Conservation (phyloP, 2,329 filamentous ascomycete genomes). For the Lachnellula suecica region DNA sequence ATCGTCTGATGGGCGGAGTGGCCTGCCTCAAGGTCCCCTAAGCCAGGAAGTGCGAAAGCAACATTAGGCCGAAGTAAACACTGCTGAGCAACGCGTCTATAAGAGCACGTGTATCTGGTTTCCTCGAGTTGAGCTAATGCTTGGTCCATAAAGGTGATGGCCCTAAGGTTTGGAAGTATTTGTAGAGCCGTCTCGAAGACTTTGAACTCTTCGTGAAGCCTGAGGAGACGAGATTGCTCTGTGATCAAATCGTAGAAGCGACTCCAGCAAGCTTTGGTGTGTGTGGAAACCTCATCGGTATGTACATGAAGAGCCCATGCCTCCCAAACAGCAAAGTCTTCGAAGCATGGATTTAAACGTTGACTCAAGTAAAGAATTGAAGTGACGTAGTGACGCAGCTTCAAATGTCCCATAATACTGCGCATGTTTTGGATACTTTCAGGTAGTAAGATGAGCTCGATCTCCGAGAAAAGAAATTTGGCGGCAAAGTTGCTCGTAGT, state of each 20-base stretch:
- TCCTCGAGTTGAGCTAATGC: neutral
- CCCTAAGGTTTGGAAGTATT: neutral
- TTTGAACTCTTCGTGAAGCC: neutral
- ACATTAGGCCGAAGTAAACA: neutral
- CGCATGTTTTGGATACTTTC: neutral
- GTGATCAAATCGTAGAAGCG: neutral
- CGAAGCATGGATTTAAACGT: neutral
- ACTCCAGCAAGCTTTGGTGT: neutral
- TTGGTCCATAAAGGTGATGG: neutral
- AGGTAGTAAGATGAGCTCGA: neutral
- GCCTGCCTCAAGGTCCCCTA: neutral
- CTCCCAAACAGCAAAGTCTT: neutral
- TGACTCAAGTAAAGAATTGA: neutral
- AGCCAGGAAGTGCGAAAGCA: neutral
- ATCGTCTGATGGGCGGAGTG: neutral
- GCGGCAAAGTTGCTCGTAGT: neutral
- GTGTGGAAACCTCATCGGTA: neutral
- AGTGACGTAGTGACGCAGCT: neutral
- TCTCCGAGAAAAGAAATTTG: neutral
- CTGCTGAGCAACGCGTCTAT: neutral
- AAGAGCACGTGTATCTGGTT: neutral
- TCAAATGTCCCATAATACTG: neutral
- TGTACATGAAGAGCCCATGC: neutral
- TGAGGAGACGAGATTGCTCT: neutral
- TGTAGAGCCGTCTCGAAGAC: neutral